Evolutionary conservation across 1,284 basidiomycete species (phyloP).

Genomic region (Flammula alnicola): DNA sequence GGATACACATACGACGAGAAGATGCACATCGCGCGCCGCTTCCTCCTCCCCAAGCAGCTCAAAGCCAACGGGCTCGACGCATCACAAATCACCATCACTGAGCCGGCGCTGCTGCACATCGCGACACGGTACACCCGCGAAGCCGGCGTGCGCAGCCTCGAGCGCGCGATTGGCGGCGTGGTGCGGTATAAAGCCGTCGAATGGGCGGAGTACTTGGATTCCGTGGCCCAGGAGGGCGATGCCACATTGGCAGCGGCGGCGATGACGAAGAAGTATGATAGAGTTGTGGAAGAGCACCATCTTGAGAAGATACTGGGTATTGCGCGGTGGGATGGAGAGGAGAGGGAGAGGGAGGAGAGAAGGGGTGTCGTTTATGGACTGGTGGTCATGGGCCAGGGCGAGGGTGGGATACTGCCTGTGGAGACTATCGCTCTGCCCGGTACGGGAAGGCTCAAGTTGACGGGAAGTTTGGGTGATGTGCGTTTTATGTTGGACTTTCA

Average conservation of each 20-base stretch:
- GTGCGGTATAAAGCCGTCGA: slow-evolving; percentile 89
- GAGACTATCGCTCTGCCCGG: slow-evolving; percentile 81
- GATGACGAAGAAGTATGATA: slow-evolving; percentile 54
- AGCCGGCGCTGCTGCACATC: slow-evolving; percentile 72
- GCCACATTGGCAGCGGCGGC: neutral
- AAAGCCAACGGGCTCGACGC: slow-evolving; percentile 67
- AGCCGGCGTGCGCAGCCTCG: slow-evolving; percentile 91
- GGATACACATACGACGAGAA: slow-evolving; percentile 94
- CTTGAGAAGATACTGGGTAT: slow-evolving; percentile 88
- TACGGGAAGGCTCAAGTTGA: slow-evolving; percentile 71
- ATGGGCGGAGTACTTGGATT: slow-evolving; percentile 77
- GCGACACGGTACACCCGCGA: slow-evolving; percentile 84
- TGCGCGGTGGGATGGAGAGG: slow-evolving; percentile 81
- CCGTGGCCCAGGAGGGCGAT: slow-evolving; percentile 27
- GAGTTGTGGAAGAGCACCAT: slow-evolving; percentile 69
- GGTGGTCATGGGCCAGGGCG: slow-evolving; percentile 88
- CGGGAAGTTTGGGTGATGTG: slow-evolving; percentile 81
- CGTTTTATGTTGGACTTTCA: slow-evolving; percentile 22
- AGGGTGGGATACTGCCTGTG: slow-evolving; percentile 85
- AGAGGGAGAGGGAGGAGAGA: slow-evolving; percentile 70
- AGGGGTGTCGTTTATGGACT: slow-evolving; percentile 84
- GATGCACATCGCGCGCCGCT: slow-evolving; percentile 83
- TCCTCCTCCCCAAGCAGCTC: slow-evolving; percentile 87
- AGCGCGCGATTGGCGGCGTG: slow-evolving; percentile 86
- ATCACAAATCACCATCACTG: slow-evolving; percentile 60